Percentiles rank a stretch among this genome's conserved stretches.
Conservation (phyloP, 768 basidiomycete genomes). For the Polyporus arcularius region DNA sequence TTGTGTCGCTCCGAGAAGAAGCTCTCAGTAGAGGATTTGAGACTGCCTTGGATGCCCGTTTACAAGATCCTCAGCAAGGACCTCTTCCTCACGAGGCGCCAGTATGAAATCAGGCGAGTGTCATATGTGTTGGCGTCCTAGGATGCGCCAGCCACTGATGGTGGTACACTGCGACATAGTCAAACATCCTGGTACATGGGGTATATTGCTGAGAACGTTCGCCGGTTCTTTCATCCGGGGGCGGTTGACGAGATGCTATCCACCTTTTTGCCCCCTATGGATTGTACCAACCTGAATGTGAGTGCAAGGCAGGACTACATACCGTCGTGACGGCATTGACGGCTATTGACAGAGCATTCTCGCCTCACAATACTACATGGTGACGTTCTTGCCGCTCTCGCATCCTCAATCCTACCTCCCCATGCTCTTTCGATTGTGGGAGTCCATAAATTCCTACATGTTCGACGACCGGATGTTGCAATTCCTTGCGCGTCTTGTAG, state of each 20-base stretch:
- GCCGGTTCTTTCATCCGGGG: constrained; percentile 88
- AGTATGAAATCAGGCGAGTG: constrained; percentile 77
- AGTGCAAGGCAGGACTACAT: constrained; percentile 29
- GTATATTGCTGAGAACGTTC: constrained; percentile 62
- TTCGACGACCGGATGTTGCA: constrained; percentile 90
- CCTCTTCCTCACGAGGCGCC: constrained; percentile 73
- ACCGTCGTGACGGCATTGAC: constrained; percentile 1
- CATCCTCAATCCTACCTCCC: constrained; percentile 85
- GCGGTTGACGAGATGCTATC: constrained; percentile 86
- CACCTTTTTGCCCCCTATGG: constrained; percentile 78
- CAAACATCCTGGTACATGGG: constrained; percentile 81
- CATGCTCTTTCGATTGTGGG: constrained; percentile 85
- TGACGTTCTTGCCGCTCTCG: constrained; percentile 81
- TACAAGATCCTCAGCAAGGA: constrained; percentile 71
- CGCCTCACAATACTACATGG: constrained; percentile 81
- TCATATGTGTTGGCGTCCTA: neutral
- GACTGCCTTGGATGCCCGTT: constrained; percentile 81
- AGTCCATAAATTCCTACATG: constrained; percentile 84
- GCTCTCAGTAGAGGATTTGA: constrained; percentile 73
- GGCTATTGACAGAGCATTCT: constrained; percentile 56
- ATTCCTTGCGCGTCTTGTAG: constrained; percentile 74
- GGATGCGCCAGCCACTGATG: neutral
- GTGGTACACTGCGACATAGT: constrained; percentile 33
- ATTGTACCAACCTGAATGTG: constrained; percentile 74
- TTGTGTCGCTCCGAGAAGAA: constrained; percentile 73